Percentiles rank a stretch among this genome's conserved stretches.
phyloP scores from a whole-genome alignment of 148 eudicot species.

The Camellia lanceoleosa region DNA sequence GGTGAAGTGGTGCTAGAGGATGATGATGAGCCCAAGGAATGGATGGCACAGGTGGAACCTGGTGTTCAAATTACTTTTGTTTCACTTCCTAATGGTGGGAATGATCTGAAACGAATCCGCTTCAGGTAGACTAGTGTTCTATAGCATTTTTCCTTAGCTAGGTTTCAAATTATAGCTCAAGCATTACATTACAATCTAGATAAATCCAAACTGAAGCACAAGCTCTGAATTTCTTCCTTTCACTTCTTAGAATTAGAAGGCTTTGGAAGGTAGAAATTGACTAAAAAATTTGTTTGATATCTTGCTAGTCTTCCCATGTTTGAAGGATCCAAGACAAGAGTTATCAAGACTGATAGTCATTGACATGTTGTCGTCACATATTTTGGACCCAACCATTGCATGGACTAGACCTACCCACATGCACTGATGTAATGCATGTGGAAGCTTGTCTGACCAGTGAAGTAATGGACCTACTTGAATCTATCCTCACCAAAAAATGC shows the following conservation, averaged over 20 bases:
- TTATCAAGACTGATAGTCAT: neutral
- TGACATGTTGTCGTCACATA: neutral
- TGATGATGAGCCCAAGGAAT: slow-evolving; percentile 85
- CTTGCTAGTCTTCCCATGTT: neutral
- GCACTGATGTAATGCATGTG: neutral
- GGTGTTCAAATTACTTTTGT: slow-evolving; percentile 96
- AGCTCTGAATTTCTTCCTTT: slow-evolving; percentile 2
- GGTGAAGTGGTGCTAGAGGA: slow-evolving; percentile 66
- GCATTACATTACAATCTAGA: neutral
- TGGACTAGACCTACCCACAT: neutral
- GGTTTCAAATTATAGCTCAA: neutral
- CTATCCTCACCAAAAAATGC: neutral
- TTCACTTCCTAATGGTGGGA: slow-evolving; percentile 87
- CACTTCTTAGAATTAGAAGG: slow-evolving; percentile 6
- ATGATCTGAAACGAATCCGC: slow-evolving; percentile 89
- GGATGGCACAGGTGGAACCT: slow-evolving; percentile 99
- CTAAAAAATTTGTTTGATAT: too few relatives aligned
- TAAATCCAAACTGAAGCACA: neutral
- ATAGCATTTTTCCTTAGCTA: neutral
- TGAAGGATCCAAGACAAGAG: slow-evolving; percentile 2
- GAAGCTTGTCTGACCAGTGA: neutral
- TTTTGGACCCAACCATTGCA: neutral
- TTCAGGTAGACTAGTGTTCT: slow-evolving; percentile 62
- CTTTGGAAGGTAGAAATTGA: neutral
- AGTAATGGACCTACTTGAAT: neutral